Percentiles rank a stretch among this genome's conserved stretches.
These are phyloP conservation scores for Paecilomyces dactylethromorphus DNA, from an alignment of 2,329 filamentous ascomycete species.

Conservation along the genomic window DNA sequence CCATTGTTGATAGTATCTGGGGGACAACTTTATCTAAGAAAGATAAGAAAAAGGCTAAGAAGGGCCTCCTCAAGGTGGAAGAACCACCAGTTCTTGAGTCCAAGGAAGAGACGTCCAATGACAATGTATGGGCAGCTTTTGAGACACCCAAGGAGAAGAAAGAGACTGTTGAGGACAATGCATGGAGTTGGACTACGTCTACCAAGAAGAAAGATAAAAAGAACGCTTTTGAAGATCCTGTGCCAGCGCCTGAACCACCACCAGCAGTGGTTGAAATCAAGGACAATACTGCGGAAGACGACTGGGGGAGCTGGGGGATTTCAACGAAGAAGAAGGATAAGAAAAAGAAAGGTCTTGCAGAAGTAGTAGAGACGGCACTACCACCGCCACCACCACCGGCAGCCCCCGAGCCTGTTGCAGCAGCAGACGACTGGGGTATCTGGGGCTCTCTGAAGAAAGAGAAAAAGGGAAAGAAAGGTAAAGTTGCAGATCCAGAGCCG, in stretches of 20 bases:
- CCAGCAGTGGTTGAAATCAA: constrained; percentile 6
- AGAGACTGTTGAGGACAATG: constrained; percentile 16
- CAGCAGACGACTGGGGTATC: constrained; percentile 3
- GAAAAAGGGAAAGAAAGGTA: not conserved
- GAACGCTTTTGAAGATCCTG: constrained; percentile 12
- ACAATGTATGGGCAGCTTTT: constrained; percentile 19
- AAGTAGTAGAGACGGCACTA: constrained; percentile 1
- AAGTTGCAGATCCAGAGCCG: constrained; percentile 16
- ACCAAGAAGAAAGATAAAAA: constrained; percentile 27
- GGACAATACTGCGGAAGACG: not conserved
- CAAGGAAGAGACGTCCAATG: constrained; percentile 3
- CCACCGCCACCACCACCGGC: constrained; percentile 2
- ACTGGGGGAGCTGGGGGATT: not conserved
- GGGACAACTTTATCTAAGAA: constrained; percentile 19
- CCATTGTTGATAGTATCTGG: constrained; percentile 25
- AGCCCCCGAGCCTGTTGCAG: not conserved
- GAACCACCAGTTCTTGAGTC: not conserved
- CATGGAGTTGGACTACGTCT: constrained; percentile 20
- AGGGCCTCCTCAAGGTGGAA: constrained; percentile 7
- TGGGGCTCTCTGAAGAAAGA: constrained; percentile 13
- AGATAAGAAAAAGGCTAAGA: constrained; percentile 24
- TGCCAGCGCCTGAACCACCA: constrained; percentile 5
- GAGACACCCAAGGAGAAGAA: not conserved
- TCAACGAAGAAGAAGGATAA: constrained; percentile 22
- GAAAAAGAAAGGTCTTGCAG: constrained; percentile 21